A percentile compares a stretch with the other conserved stretches of the same genome.
These are phyloP conservation scores for Claviceps humidiphila DNA, from an alignment of 2,329 filamentous ascomycete species.

Conservation along the genomic window DNA sequence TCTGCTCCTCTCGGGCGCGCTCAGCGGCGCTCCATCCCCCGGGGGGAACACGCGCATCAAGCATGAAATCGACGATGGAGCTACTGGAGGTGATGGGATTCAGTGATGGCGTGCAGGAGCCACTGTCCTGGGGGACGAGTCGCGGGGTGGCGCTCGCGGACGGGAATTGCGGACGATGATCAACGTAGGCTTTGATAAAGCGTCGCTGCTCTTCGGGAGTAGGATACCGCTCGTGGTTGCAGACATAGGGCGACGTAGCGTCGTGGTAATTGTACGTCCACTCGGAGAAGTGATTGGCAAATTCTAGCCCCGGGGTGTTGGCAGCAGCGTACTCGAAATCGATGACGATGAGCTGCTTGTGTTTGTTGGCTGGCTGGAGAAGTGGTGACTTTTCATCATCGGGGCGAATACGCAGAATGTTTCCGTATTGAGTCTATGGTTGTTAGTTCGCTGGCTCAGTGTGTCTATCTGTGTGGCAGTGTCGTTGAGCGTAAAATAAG, in stretches of 20 bases:
- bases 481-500: not conserved
- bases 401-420: slow-evolving; percentile 65
- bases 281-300: slow-evolving; percentile 96
- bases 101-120: slow-evolving; percentile 22
- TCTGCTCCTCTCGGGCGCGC: slow-evolving; percentile 44
- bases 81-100: slow-evolving; percentile 27
- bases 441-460: not conserved
- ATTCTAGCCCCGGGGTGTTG: slow-evolving; percentile 76
- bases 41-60: slow-evolving; percentile 55
- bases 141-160: slow-evolving; percentile 39
- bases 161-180: slow-evolving; percentile 59
- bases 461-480: not conserved
- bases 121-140: slow-evolving; percentile 30
- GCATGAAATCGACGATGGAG: slow-evolving; percentile 59
- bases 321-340: slow-evolving; percentile 96
- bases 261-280: slow-evolving; percentile 98
- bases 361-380: slow-evolving; percentile 76
- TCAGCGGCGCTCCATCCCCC: slow-evolving; percentile 41
- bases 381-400: slow-evolving; percentile 70
- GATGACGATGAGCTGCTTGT: slow-evolving; percentile 93
- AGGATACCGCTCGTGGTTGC: slow-evolving; percentile 60
- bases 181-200: slow-evolving; percentile 77
- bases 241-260: slow-evolving; percentile 47
- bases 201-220: slow-evolving; percentile 66
- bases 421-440: slow-evolving; percentile 85